Conservation (phyloP, 257 asterid species). For the Catharanthus roseus region DNA sequence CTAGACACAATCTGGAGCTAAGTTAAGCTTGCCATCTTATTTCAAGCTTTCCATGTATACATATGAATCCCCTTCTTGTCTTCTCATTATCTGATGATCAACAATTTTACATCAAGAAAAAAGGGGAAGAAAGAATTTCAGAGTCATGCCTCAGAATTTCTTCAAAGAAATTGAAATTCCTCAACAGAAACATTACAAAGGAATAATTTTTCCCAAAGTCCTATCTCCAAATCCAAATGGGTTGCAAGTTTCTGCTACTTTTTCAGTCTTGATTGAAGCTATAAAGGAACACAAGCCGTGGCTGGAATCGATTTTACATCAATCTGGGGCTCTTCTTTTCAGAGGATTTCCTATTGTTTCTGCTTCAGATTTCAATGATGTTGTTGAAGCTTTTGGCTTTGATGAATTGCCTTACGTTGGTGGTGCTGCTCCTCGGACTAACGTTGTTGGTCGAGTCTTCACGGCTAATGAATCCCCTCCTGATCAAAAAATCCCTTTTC, state of each 20-base stretch:
- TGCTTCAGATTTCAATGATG: constrained; percentile 72
- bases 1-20: constrained; percentile 13
- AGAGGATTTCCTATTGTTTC: constrained; percentile 50
- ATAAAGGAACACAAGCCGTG: constrained; percentile 47
- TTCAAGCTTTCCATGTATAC: too few species aligned
- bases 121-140: neutral
- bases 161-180: constrained; percentile 49
- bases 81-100: neutral
- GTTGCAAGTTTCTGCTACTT: neutral
- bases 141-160: constrained; percentile 35
- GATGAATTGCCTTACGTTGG: constrained; percentile 86
- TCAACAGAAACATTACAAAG: constrained; percentile 47
- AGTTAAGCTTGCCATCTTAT: neutral
- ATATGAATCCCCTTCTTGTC: neutral
- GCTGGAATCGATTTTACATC: constrained; percentile 50
- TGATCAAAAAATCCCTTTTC: constrained; percentile 51
- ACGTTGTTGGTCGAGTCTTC: constrained; percentile 75
- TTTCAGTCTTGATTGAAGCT: constrained; percentile 30
- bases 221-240: constrained; percentile 35
- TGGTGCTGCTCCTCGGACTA: constrained; percentile 82
- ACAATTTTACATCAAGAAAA: neutral
- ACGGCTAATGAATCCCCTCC: constrained; percentile 93
- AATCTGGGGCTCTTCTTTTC: constrained; percentile 64
- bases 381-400: constrained; percentile 77
- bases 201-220: constrained; percentile 53